phyloP scores from a whole-genome alignment of 257 asterid species.

The Prunella vulgaris region DNA sequence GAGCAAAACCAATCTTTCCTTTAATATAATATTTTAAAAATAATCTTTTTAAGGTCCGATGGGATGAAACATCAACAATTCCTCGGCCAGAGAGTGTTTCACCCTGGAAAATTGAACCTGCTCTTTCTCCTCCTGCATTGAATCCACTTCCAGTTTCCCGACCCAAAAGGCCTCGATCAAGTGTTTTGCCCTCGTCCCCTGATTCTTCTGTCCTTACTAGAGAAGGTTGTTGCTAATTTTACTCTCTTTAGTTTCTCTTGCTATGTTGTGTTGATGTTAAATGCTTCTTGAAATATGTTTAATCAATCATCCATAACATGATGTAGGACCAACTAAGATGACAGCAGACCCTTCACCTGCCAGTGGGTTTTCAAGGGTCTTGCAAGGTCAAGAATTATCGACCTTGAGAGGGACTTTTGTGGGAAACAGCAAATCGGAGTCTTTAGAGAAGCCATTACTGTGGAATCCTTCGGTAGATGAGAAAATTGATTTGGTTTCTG shows the following conservation, averaged over 20 bases:
- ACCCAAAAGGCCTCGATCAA: slow-evolving; percentile 75
- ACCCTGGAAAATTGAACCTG: slow-evolving; percentile 94
- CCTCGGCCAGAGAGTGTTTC: slow-evolving; percentile 94
- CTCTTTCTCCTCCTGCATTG: slow-evolving; percentile 79
- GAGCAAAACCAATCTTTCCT: neutral
- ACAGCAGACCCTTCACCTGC: slow-evolving; percentile 67
- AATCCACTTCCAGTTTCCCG: slow-evolving; percentile 76
- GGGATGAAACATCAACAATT: slow-evolving; percentile 90
- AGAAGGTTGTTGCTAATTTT: slow-evolving; percentile 50
- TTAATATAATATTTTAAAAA: neutral
- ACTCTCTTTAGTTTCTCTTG: slow-evolving; percentile 3
- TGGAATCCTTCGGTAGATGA: slow-evolving; percentile 59
- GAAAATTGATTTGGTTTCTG: slow-evolving; percentile 37
- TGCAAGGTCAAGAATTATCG: slow-evolving; percentile 90
- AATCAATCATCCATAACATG: neutral
- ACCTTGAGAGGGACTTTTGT: slow-evolving; percentile 69
- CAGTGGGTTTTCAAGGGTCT: slow-evolving; percentile 71
- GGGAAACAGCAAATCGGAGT: slow-evolving; percentile 61
- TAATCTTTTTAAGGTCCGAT: slow-evolving; percentile 54
- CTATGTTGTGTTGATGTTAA: slow-evolving; percentile 13
- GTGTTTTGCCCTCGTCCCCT: slow-evolving; percentile 61
- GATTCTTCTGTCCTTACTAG: slow-evolving; percentile 78
- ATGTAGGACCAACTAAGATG: slow-evolving; percentile 62
- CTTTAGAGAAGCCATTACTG: slow-evolving; percentile 54
- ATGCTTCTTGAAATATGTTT: slow-evolving; percentile 4